phyloP scores from a whole-genome alignment of 495 filamentous ascomycete species.

The Ascodesmis nigricans region DNA sequence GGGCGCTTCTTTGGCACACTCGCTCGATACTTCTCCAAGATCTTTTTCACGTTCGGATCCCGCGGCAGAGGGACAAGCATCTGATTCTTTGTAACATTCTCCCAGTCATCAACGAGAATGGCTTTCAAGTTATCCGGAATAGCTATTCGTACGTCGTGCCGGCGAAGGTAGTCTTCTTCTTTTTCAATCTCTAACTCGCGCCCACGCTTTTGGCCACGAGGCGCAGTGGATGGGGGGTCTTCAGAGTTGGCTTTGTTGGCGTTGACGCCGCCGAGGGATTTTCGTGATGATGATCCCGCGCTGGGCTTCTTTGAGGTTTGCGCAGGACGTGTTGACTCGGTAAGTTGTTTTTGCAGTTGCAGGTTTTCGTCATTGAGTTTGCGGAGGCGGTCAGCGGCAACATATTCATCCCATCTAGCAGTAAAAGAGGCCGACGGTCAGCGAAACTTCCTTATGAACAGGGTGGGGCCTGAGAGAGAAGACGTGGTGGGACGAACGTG shows the following conservation, averaged over 20 bases:
- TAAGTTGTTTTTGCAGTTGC: slow-evolving; percentile 20
- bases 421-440: background rate
- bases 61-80: slow-evolving; percentile 67
- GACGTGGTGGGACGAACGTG: slow-evolving; percentile 39
- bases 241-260: slow-evolving; percentile 17
- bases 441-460: background rate
- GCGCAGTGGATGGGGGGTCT: slow-evolving; percentile 25
- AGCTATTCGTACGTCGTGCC: slow-evolving; percentile 59
- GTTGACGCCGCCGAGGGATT: background rate
- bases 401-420: slow-evolving; percentile 90
- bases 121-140: slow-evolving; percentile 73
- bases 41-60: slow-evolving; percentile 46
- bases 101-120: slow-evolving; percentile 92
- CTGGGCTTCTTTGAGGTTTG: slow-evolving; percentile 12
- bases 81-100: slow-evolving; percentile 86
- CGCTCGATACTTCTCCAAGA: slow-evolving; percentile 55
- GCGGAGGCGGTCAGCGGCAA: slow-evolving; percentile 75
- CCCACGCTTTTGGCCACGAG: slow-evolving; percentile 38
- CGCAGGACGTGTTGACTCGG: slow-evolving; percentile 17
- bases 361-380: slow-evolving; percentile 87
- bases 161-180: slow-evolving; percentile 64
- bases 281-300: slow-evolving; percentile 10
- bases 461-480: background rate
- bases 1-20: slow-evolving; percentile 39
- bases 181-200: slow-evolving; percentile 29